Conservation (phyloP, 345 rosid species). For the Pugionium cornutum region DNA sequence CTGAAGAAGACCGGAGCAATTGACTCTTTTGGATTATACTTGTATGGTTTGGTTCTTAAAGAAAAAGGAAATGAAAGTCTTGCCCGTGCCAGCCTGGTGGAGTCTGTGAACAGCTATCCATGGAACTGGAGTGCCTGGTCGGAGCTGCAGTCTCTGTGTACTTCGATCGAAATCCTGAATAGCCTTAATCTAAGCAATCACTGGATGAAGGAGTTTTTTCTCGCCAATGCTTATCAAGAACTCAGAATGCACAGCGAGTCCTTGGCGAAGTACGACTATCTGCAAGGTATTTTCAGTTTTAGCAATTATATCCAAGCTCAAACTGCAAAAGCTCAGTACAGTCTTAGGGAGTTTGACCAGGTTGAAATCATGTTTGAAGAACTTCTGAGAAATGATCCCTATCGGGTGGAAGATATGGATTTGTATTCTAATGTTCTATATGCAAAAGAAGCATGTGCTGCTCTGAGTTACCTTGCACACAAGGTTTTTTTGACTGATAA, state of each 20-base stretch:
- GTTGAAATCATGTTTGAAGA: slow-evolving; percentile 95
- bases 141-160: slow-evolving; percentile 81
- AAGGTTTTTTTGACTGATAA: slow-evolving; percentile 83
- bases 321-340: slow-evolving; percentile 87
- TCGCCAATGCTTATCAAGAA: slow-evolving; percentile 81
- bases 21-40: slow-evolving; percentile 84
- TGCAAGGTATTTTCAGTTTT: slow-evolving; percentile 71
- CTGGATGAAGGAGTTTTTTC: slow-evolving; percentile 98
- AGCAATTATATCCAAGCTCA: slow-evolving; percentile 94
- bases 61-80: slow-evolving; percentile 79
- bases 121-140: slow-evolving; percentile 99
- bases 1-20: slow-evolving; percentile 68
- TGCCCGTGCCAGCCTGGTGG: slow-evolving; percentile 72
- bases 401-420: slow-evolving; percentile 94
- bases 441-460: slow-evolving; percentile 88
- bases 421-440: slow-evolving; percentile 93
- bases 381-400: slow-evolving; percentile 78
- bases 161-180: slow-evolving; percentile 66
- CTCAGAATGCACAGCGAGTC: slow-evolving; percentile 88
- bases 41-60: slow-evolving; percentile 89
- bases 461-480: slow-evolving; percentile 91
- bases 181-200: slow-evolving; percentile 74
- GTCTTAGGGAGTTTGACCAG: slow-evolving; percentile 90
- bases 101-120: slow-evolving; percentile 90
- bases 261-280: slow-evolving; percentile 66